A percentile compares a stretch with the other conserved stretches of the same genome.
phyloP scores from a whole-genome alignment of 164 flowering plant genomes.

The Buxus sempervirens region DNA sequence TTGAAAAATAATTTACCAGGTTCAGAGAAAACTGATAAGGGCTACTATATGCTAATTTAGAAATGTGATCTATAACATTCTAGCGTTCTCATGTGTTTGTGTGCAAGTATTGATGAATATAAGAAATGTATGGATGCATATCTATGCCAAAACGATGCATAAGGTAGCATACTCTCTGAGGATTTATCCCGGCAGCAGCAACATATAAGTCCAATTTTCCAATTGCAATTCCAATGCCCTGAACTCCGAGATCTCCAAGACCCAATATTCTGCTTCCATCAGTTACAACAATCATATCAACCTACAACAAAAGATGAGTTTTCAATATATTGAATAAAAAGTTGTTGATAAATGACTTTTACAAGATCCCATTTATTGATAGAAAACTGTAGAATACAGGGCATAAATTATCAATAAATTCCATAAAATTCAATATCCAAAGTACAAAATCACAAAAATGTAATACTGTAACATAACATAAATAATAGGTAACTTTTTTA shows the following conservation, averaged over 20 bases:
- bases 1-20: background rate
- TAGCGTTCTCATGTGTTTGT: background rate
- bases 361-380: too few species aligned
- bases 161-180: conserved; percentile 68
- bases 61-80: too few species aligned
- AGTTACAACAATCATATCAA: conserved; percentile 99
- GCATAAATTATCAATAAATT: too few species aligned
- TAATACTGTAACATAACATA: too few species aligned
- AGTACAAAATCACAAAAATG: too few species aligned
- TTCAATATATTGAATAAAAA: conserved; percentile 2
- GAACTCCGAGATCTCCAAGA: conserved; percentile 98
- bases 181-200: conserved; percentile 98
- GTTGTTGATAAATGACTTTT: background rate
- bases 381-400: too few species aligned
- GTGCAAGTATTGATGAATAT: background rate
- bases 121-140: background rate
- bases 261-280: conserved; percentile 99
- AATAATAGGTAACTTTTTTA: too few species aligned
- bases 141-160: background rate
- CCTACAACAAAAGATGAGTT: conserved; percentile 40
- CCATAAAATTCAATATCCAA: too few species aligned
- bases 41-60: background rate
- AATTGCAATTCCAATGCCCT: conserved; percentile 94
- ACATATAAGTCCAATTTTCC: conserved; percentile 95
- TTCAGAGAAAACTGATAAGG: background rate